Conservation (phyloP, 805 yeast species). For the Zygosaccharomyces siamensis region DNA sequence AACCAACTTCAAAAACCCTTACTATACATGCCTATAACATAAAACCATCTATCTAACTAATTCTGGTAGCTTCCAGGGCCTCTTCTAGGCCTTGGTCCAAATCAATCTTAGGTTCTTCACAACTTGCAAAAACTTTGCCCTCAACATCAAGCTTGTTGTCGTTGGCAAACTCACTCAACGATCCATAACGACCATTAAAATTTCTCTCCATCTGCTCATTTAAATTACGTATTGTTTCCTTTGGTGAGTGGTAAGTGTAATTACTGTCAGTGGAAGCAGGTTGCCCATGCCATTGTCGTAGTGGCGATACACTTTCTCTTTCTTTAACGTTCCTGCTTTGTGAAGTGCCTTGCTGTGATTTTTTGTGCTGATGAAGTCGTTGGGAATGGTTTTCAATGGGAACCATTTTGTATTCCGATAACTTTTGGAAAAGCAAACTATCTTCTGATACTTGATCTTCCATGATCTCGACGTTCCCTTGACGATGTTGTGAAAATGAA, state of each 20-base stretch:
- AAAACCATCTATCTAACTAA: background rate
- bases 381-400: background rate
- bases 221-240: slow-evolving; percentile 16
- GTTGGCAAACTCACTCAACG: slow-evolving; percentile 21
- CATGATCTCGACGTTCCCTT: background rate
- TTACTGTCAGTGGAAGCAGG: background rate
- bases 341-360: background rate
- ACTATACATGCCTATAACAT: background rate
- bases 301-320: slow-evolving; percentile 1
- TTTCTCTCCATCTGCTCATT: slow-evolving; percentile 31
- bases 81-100: slow-evolving; percentile 2
- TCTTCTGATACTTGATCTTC: slow-evolving; percentile 10
- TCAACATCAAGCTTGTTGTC: slow-evolving; percentile 16
- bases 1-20: background rate
- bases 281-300: background rate
- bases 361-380: background rate
- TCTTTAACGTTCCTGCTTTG: background rate
- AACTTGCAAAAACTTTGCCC: slow-evolving; percentile 23
- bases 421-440: slow-evolving; percentile 13
- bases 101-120: slow-evolving; percentile 24
- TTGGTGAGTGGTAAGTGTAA: slow-evolving; percentile 9
- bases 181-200: slow-evolving; percentile 17
- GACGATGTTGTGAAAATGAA: background rate
- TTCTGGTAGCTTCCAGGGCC: slow-evolving; percentile 2
- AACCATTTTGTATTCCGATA: slow-evolving; percentile 1